A percentile compares a stretch with the other conserved stretches of the same genome.
These are phyloP conservation scores for Apiospora hydei DNA, from an alignment of 2,329 filamentous ascomycete species.

Conservation along the genomic window DNA sequence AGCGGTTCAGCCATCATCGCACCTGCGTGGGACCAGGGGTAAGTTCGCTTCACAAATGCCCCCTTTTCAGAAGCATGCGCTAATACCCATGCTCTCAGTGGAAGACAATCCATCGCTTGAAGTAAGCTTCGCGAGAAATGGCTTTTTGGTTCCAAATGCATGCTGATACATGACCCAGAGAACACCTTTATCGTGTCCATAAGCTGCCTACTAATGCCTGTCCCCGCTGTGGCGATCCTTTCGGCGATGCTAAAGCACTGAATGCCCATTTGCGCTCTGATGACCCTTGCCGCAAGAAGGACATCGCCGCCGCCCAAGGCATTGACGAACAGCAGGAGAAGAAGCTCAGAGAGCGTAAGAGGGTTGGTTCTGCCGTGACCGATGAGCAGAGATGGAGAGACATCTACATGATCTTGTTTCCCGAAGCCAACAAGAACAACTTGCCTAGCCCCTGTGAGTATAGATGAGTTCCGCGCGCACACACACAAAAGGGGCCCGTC, in stretches of 20 bases:
- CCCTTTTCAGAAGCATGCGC: background rate
- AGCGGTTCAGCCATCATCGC: slow-evolving; percentile 33
- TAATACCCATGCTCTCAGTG: slow-evolving; percentile 26
- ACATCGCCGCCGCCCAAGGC: slow-evolving; percentile 34
- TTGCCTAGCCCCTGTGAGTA: slow-evolving; percentile 42
- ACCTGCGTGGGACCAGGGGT: slow-evolving; percentile 35
- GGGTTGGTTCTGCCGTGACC: slow-evolving; percentile 34
- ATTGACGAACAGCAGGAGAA: slow-evolving; percentile 40
- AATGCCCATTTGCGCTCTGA: slow-evolving; percentile 39
- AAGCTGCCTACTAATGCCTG: slow-evolving; percentile 39
- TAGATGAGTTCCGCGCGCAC: background rate
- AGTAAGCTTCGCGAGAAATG: slow-evolving; percentile 34
- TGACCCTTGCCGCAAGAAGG: slow-evolving; percentile 37
- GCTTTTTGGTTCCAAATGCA: background rate
- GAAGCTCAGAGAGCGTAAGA: slow-evolving; percentile 39
- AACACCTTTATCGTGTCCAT: slow-evolving; percentile 41
- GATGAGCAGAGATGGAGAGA: slow-evolving; percentile 42
- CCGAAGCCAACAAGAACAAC: slow-evolving; percentile 36
- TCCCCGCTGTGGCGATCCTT: slow-evolving; percentile 37
- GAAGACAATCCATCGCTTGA: slow-evolving; percentile 40
- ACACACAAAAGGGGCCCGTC: slow-evolving; percentile 21
- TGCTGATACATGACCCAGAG: slow-evolving; percentile 30
- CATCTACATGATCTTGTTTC: slow-evolving; percentile 42
- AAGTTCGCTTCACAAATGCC: background rate
- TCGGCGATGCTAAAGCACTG: slow-evolving; percentile 36